These are phyloP conservation scores for Thielaviopsis euricoi DNA, from an alignment of 2,329 filamentous ascomycete species.

Conservation along the genomic window DNA sequence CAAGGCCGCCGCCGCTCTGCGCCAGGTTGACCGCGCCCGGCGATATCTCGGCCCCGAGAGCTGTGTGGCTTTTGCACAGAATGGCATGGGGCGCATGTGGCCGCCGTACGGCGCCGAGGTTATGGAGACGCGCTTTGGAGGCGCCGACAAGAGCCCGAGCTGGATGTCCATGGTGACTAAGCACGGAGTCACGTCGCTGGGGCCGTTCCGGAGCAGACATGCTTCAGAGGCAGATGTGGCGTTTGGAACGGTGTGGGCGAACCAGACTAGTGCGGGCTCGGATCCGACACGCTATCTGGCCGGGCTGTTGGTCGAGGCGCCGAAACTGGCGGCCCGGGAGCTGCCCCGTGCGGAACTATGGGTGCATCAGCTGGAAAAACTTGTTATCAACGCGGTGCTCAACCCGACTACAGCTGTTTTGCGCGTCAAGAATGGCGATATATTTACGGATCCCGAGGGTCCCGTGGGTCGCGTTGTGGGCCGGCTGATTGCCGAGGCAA, in stretches of 20 bases:
- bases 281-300: conserved; percentile 22
- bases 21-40: conserved; percentile 40
- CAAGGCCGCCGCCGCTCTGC: conserved; percentile 54
- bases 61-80: conserved; percentile 74
- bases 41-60: conserved; percentile 45
- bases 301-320: conserved; percentile 25
- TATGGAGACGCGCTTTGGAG: conserved; percentile 23
- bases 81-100: conserved; percentile 62
- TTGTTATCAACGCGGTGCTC: conserved; percentile 64
- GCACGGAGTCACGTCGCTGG: conserved; percentile 36
- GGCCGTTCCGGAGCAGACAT: conserved; percentile 34
- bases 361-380: conserved; percentile 64
- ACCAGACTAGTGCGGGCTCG: conserved; percentile 10
- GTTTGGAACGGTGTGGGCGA: conserved; percentile 29
- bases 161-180: conserved; percentile 54
- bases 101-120: conserved; percentile 33
- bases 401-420: conserved; percentile 75
- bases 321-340: conserved; percentile 24
- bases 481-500: conserved; percentile 57
- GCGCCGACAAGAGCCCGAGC: conserved; percentile 32
- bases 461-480: conserved; percentile 45
- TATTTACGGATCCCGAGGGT: conserved; percentile 39
- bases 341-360: conserved; percentile 30
- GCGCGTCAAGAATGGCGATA: conserved; percentile 58
- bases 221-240: conserved; percentile 31